Evolutionary conservation across 192 early-diverging fungal species (phyloP), one percentile per base, ranked within the genome.

Genomic region (Chytriomyces confervae): DNA sequence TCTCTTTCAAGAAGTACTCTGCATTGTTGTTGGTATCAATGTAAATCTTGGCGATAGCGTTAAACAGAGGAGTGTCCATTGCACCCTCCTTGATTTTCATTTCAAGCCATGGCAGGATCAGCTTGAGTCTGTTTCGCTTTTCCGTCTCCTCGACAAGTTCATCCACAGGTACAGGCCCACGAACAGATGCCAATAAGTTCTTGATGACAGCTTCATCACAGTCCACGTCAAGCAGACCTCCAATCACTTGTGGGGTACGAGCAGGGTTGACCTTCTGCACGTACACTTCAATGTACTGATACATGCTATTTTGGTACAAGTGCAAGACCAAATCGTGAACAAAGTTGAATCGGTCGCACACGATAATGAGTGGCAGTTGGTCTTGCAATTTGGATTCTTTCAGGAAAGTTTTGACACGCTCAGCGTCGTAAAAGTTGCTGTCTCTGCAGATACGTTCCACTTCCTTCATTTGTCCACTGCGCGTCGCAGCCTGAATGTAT

Each of bases 1-100:
- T 96, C 69, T 92, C 92, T 79, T 89, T 92, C 73, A 99, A 86
- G 91, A 99, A 99, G 64, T 90, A 88, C 81, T 99, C 98, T 10
- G 98, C 94, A 69, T 98, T 97, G 80, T 95, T 97, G 91, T 98
- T 99, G 83, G 94, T 98, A 83, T 99, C 98, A 77, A 99, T 98
- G 82, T 97, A 98, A 71, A 99, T 98, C 89, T 98, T 99, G 75
- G 95, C 98, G 57, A 99, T 84, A 10, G 98, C 96, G 79, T 99
- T 99, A 87, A 94, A 97, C 10, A 99, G 89, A n/a, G 92, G 92
- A 6, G 92, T 82, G 79, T 99, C 98, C 75, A 90, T 88, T 76
- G 91, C 93, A 6, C 95, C 95, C 78, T 95, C 95, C 83, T 92
- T 92, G 50, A 93, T 90, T 83, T 93, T 92, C 75, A 86, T 85